A percentile compares a stretch with the other conserved stretches of the same genome.
Conservation (phyloP, 1,284 basidiomycete genomes). For the Apiotrichum veenhuisii region DNA sequence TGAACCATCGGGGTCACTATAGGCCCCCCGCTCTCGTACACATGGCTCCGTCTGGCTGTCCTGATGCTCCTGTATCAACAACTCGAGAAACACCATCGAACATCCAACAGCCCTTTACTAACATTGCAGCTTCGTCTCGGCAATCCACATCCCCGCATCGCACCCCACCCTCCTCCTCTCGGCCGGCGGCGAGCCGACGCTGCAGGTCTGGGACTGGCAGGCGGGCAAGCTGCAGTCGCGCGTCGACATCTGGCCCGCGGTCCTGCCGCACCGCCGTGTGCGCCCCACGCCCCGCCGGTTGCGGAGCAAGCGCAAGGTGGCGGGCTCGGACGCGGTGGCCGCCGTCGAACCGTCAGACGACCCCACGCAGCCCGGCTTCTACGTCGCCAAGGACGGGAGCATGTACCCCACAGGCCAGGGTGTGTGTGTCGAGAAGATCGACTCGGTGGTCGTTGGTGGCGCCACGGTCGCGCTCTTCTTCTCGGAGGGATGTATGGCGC, state of each 20-base stretch:
- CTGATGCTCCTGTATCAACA: no score
- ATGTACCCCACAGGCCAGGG: conserved; percentile 44
- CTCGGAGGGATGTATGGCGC: conserved; percentile 44
- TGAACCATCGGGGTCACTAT: conserved; percentile 58
- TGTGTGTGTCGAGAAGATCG: conserved; percentile 44
- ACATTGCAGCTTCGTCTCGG: conserved; percentile 67
- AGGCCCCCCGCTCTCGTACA: not conserved
- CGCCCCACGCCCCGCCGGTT: conserved; percentile 32
- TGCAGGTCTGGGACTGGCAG: conserved; percentile 79
- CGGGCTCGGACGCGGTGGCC: conserved; percentile 20
- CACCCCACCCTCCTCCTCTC: conserved; percentile 62
- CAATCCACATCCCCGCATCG: conserved; percentile 64
- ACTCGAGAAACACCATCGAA: no score
- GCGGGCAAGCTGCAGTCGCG: conserved; percentile 57
- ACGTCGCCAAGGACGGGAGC: conserved; percentile 35
- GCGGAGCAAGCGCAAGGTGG: conserved; percentile 27
- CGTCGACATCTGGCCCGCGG: conserved; percentile 57
- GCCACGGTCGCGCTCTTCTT: conserved; percentile 41
- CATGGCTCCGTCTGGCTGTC: no score
- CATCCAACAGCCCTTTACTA: not conserved
- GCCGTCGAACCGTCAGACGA: conserved; percentile 12
- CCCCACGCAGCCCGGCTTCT: conserved; percentile 31
- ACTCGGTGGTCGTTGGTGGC: conserved; percentile 24
- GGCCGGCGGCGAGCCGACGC: conserved; percentile 75
- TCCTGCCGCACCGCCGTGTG: conserved; percentile 63